Evolutionary conservation across 1,284 basidiomycete species (phyloP), one percentile per base, ranked within the genome.

Genomic region (Fomitopsis schrenkii): DNA sequence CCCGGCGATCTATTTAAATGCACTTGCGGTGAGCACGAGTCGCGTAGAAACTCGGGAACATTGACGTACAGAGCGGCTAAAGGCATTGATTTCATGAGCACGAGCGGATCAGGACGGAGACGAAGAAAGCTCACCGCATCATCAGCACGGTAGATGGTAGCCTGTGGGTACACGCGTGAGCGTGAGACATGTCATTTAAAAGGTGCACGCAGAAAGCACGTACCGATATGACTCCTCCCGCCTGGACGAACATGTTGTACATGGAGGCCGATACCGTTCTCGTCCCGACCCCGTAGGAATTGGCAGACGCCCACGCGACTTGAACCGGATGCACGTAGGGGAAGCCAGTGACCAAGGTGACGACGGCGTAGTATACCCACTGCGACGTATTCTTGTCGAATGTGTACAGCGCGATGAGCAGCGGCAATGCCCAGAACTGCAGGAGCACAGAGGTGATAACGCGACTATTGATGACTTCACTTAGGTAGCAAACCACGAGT

Each of bases 161-260:
- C 66, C 74, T 74, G 52, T 8, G 30, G 30, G 48, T 35, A 54
- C 6, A 55, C 10, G 17, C 38, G n/a, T 36, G 12, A 46, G 52
- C 41, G 38, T 59, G 7, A 7, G 5, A 4, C 17, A 54, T 12
- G 8, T 4, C 12, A 2, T 57, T 44, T 4, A 42, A 5, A 54
- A 9, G 38, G 9, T 9, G 33, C 3, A 15, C 41, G 2, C 36
- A 10, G 28, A n/a, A 5, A 55, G 26, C 15, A 76, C 79, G 62
- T 62, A 84, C 82, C 62, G 80, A 78, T 42, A 82, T 71, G 45
- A 85, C 80, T 10, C 75, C 78, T 4, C 82, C 80, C 0, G 80
- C 79, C 68, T 86, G 84, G 9, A 86, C 83, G 67, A 82, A 85
- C 80, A 88, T 86, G 62, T 86, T 87, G 69, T 87, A 87, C 48